Conservation (phyloP, 768 basidiomycete genomes). For the Lactarius hatsudake region DNA sequence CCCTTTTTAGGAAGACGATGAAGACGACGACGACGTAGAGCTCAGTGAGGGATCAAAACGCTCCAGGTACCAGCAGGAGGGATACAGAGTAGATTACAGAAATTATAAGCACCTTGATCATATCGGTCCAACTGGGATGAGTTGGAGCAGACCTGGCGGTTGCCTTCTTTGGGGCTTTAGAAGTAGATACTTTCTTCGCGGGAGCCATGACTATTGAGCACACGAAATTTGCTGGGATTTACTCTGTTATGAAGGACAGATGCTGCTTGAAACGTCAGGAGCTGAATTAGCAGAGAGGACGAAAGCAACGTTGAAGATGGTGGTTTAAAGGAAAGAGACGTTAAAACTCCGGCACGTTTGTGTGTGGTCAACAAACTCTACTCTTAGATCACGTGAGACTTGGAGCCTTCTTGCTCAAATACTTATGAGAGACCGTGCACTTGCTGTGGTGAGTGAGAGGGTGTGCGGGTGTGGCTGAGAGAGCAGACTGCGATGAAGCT, state of each 20-base stretch:
- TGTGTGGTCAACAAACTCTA: conserved; percentile 30
- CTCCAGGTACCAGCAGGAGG: conserved; percentile 21
- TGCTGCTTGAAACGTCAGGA: conserved; percentile 23
- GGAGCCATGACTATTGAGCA: conserved; percentile 39
- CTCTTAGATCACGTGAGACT: conserved; percentile 29
- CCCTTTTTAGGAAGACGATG: conserved; percentile 37
- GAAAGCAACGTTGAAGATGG: conserved; percentile 42
- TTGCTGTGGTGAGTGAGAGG: not conserved
- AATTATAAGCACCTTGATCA: conserved; percentile 66
- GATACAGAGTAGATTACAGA: conserved; percentile 16
- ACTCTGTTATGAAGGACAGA: conserved; percentile 26
- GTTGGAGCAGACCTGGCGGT: conserved; percentile 39
- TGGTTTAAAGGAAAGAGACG: conserved; percentile 40
- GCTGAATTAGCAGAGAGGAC: conserved; percentile 28
- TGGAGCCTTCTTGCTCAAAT: conserved; percentile 18
- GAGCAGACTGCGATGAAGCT: conserved; percentile 1
- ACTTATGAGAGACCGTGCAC: conserved; percentile 1
- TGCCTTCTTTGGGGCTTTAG: conserved; percentile 50
- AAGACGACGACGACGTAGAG: conserved; percentile 25
- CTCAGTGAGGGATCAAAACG: conserved; percentile 18
- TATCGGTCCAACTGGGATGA: conserved; percentile 67
- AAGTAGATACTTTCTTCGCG: conserved; percentile 40
- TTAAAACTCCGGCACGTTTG: conserved; percentile 31
- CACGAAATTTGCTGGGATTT: conserved; percentile 33
- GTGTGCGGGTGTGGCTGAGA: conserved; percentile 1